Conservation (phyloP, 768 basidiomycete genomes). For the Pleurotus cornucopiae region DNA sequence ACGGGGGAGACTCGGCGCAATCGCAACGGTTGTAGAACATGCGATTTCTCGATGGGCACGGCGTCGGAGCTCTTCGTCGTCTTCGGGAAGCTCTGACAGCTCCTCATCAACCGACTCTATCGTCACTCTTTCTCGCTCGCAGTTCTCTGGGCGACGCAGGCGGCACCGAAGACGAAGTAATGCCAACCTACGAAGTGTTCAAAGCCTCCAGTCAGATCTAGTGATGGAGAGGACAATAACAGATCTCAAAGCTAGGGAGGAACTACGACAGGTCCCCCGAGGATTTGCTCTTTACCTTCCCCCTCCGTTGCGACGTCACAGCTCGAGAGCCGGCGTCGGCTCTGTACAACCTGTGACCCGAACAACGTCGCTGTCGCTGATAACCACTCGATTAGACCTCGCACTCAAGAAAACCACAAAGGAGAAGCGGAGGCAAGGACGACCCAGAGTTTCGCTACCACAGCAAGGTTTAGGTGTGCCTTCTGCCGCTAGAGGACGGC, state of each 20-base stretch:
- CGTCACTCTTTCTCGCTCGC: slow-evolving; percentile 35
- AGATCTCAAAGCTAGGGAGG: slow-evolving; percentile 61
- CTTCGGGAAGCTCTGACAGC: slow-evolving; percentile 42
- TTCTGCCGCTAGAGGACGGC: no score
- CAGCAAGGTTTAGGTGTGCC: no score
- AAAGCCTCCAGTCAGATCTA: slow-evolving; percentile 24
- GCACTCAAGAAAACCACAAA: slow-evolving; percentile 38
- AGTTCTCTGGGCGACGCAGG: slow-evolving; percentile 36
- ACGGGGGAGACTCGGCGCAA: slow-evolving; percentile 42
- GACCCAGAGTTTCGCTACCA: slow-evolving; percentile 10
- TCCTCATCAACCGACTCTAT: slow-evolving; percentile 37
- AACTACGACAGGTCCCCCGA: slow-evolving; percentile 54
- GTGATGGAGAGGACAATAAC: slow-evolving; percentile 51
- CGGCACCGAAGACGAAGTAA: slow-evolving; percentile 37
- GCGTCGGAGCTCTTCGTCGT: slow-evolving; percentile 37
- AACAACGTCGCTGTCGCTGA: slow-evolving; percentile 42
- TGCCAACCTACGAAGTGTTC: slow-evolving; percentile 45
- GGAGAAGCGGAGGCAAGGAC: slow-evolving; percentile 23
- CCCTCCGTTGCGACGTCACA: slow-evolving; percentile 21
- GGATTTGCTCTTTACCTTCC: slow-evolving; percentile 65
- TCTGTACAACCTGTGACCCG: slow-evolving; percentile 25
- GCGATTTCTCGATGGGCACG: slow-evolving; percentile 74
- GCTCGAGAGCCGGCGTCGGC: background rate
- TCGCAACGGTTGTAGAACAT: slow-evolving; percentile 62
- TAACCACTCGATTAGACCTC: slow-evolving; percentile 47